phyloP scores from a whole-genome alignment of 176 grass and related monocot genomes.

The Aegilops tauschii region DNA sequence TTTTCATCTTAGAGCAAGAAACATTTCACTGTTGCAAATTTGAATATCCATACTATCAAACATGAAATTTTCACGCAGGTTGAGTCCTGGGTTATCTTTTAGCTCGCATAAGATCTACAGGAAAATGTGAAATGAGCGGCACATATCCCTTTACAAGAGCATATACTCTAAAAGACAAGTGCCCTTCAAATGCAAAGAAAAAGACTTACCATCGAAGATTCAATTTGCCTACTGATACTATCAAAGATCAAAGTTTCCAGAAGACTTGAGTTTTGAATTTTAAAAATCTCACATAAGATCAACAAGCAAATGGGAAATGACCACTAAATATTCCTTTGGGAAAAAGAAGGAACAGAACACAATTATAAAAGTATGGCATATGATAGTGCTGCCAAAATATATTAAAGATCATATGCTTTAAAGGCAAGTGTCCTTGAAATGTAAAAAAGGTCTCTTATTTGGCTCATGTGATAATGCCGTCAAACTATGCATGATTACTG shows the following conservation, averaged over 20 bases:
- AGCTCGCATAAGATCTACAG: neutral
- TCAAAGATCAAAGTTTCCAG: neutral
- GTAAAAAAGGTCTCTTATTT: neutral
- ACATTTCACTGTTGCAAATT: neutral
- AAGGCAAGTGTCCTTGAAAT: neutral
- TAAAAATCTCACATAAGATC: neutral
- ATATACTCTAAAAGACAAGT: neutral
- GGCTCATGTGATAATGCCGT: neutral
- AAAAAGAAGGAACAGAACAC: neutral
- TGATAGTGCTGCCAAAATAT: neutral
- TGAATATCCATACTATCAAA: slow-evolving; percentile 2
- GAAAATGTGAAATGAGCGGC: neutral
- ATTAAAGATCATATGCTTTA: neutral
- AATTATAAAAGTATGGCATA: neutral
- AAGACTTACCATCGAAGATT: neutral
- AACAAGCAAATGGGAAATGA: neutral
- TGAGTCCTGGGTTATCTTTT: neutral
- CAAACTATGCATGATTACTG: neutral
- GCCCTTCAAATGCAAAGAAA: neutral
- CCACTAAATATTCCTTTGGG: neutral
- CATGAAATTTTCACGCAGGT: neutral
- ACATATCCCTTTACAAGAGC: neutral
- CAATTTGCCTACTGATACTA: neutral
- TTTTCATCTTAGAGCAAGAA: neutral
- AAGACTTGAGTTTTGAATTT: neutral